phyloP scores from a whole-genome alignment of 2,329 filamentous ascomycete genomes.

The Ophiocordyceps camponoti-saundersi region DNA sequence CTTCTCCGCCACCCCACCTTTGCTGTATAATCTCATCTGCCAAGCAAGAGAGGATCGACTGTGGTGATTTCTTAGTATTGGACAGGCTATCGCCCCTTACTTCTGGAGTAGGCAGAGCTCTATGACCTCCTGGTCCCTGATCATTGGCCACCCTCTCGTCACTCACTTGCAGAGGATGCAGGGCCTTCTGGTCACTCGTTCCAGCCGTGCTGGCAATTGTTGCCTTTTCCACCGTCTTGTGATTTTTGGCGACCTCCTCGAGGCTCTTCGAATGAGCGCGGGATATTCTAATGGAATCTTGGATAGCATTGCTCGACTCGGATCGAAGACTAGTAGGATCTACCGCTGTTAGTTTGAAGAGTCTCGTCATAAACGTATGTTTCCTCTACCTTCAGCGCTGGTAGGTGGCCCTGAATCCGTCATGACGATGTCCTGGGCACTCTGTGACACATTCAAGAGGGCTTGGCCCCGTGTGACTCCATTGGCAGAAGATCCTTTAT shows the following conservation, averaged over 20 bases:
- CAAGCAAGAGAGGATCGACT: slow-evolving; percentile 45
- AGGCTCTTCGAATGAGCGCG: neutral
- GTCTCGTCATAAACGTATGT: neutral
- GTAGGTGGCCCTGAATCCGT: neutral
- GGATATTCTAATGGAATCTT: neutral
- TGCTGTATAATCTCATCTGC: slow-evolving; percentile 54
- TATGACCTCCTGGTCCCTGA: neutral
- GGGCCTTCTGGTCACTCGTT: neutral
- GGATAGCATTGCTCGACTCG: neutral
- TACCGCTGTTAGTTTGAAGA: slow-evolving; percentile 13
- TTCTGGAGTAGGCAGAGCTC: slow-evolving; percentile 16
- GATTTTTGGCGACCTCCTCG: neutral
- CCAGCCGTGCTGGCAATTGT: slow-evolving; percentile 9
- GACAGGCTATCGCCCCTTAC: slow-evolving; percentile 54
- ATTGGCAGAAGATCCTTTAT: neutral
- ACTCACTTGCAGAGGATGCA: neutral
- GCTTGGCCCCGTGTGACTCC: neutral
- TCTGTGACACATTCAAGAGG: neutral
- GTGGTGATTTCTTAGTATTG: slow-evolving; percentile 48
- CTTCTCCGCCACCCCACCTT: slow-evolving; percentile 46
- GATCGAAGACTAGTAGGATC: neutral
- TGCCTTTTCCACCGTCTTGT: neutral
- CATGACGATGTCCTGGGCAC: neutral
- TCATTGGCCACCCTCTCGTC: neutral
- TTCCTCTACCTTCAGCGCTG: neutral